A percentile compares a stretch with the other conserved stretches of the same genome.
Evolutionary conservation across 495 filamentous ascomycete species (phyloP).

Genomic region (Staphylotrichum tortipilum): DNA sequence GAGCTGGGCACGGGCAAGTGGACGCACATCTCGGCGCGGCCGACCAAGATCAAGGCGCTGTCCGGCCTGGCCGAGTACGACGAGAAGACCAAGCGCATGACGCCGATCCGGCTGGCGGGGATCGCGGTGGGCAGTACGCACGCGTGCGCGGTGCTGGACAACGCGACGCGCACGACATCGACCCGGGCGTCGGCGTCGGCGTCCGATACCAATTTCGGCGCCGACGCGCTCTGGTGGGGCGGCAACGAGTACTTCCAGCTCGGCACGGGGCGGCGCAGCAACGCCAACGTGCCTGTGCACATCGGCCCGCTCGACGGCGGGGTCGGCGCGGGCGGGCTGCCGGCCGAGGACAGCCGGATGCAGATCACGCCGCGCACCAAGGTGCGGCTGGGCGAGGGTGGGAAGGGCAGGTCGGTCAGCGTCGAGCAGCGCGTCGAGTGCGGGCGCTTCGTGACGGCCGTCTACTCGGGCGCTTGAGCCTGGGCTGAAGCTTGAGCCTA

Average conservation of each 20-base stretch:
- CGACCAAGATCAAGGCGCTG: constrained; percentile 74
- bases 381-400: constrained; percentile 52
- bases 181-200: constrained; percentile 41
- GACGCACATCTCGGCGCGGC: constrained; percentile 75
- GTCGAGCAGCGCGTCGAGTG: constrained; percentile 87
- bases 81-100: constrained; percentile 52
- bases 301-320: constrained; percentile 64
- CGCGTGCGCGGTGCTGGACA: constrained; percentile 69
- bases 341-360: constrained; percentile 61
- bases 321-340: constrained; percentile 37
- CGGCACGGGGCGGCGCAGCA: constrained; percentile 82
- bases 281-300: constrained; percentile 61
- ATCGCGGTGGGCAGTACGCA: constrained; percentile 73
- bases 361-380: constrained; percentile 75
- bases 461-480: constrained; percentile 52
- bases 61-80: constrained; percentile 80
- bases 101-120: constrained; percentile 67
- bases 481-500: too few species aligned
- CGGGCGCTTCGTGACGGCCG: constrained; percentile 72
- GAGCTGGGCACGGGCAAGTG: constrained; percentile 78
- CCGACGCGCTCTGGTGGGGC: constrained; percentile 86
- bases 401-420: constrained; percentile 55
- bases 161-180: constrained; percentile 59
- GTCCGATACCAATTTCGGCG: constrained; percentile 70
- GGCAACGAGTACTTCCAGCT: constrained; percentile 90